Evolutionary conservation across 1,284 basidiomycete genomes (phyloP).

Genomic region (Phylloporus sp.): DNA sequence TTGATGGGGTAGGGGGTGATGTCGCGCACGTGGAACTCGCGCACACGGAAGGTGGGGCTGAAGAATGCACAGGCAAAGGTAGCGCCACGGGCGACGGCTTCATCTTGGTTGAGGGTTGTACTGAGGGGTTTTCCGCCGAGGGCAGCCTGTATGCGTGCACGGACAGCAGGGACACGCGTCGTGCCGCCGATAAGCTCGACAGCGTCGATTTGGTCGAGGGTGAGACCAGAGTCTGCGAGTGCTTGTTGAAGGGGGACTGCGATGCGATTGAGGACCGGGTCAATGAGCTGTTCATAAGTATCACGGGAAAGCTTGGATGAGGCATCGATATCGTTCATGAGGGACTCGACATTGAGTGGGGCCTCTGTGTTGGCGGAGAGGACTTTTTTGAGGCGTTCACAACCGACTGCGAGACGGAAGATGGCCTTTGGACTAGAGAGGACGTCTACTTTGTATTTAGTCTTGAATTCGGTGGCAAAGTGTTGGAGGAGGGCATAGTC

Average conservation of each 20-base stretch:
- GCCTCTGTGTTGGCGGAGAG: constrained; percentile 84
- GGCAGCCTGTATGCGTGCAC: constrained; percentile 88
- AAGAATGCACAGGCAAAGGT: constrained; percentile 95
- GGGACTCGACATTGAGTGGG: constrained; percentile 89
- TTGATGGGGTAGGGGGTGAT: constrained; percentile 87
- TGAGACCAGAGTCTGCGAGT: constrained; percentile 88
- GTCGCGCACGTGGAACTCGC: constrained; percentile 89
- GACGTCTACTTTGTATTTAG: constrained; percentile 96
- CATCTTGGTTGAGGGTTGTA: constrained; percentile 94
- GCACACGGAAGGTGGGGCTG: constrained; percentile 94
- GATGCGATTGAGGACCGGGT: constrained; percentile 90
- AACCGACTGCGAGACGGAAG: constrained; percentile 87
- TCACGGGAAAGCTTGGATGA: constrained; percentile 92
- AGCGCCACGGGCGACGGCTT: constrained; percentile 91
- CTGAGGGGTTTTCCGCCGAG: constrained; percentile 83
- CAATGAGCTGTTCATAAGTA: constrained; percentile 90
- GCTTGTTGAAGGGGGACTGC: constrained; percentile 92
- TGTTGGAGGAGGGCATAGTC: constrained; percentile 88
- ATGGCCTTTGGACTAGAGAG: constrained; percentile 87
- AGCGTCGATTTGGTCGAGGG: constrained; percentile 92
- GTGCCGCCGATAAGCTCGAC: constrained; percentile 92
- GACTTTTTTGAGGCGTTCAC: constrained; percentile 84
- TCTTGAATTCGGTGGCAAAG: constrained; percentile 90
- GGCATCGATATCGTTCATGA: constrained; percentile 95
- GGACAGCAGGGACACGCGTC: constrained; percentile 95